Evolutionary conservation across 805 yeast species (phyloP), one percentile per base, ranked within the genome.

Genomic region (Metschnikowia chrysomelidarum): DNA sequence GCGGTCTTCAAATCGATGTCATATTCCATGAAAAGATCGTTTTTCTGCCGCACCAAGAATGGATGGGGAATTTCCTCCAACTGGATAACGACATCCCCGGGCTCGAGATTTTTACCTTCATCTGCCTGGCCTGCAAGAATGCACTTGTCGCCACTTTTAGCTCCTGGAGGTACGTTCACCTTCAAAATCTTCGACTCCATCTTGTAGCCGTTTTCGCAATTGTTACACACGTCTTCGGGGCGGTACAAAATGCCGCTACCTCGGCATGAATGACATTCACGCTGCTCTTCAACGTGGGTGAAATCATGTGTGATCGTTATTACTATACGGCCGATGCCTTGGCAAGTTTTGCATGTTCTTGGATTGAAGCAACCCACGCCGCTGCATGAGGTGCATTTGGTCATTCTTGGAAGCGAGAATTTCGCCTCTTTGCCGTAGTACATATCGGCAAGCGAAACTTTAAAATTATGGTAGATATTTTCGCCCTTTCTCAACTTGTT

Each of bases 41-140:
- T 53, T 22, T 58, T 69, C 30, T 55, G 60, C 41, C 82, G 60
- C 10, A 62, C 62, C 36, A 74, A 68, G 13, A 42, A 47, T 7
- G 57, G 55, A 44, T 67, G 70, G 4, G 51, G 47, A 30, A 64
- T 40, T 45, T 73, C 71, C 24, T 66, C 65, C 16, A 82, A 54
- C 2, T 72, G 75, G 7, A 82, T 70, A 3, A 80, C 59, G 5
- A 82, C 81, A 53, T 82, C 86, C 2, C 89, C 89, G 0, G 88
- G 83, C 3, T 72, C 58, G 3, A 76, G 60, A 41, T 70, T 66
- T 13, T 72, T 54, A 0, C 78, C 82, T 54, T 81, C 83, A 50
- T 82, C 88, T 0, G 81, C 85, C 47, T 75, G 80, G 5, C 79
- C 75, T n/a, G 69, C 60, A 14, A 80, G 57, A 1, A 76, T 60